Conservation (phyloP, 129 eudicot genomes). For the Lactuca sativa region DNA sequence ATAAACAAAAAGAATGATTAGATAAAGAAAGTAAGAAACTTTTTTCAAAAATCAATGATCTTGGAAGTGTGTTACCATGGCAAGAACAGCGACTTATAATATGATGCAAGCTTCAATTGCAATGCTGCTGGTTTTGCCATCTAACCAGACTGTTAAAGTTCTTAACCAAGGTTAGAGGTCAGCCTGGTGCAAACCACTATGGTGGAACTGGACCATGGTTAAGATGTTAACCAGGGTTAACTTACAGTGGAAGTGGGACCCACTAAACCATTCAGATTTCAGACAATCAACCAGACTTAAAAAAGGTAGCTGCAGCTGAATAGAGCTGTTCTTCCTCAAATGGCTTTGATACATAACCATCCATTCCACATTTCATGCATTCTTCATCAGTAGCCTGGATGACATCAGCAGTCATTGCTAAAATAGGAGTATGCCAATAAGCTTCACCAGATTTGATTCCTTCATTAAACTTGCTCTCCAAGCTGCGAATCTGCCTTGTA, state of each 20-base stretch:
- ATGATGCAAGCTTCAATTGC: slow-evolving; percentile 17
- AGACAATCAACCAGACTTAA: slow-evolving; percentile 52
- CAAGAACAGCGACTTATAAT: slow-evolving; percentile 4
- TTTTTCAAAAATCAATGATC: slow-evolving; percentile 6
- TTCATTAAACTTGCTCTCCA: slow-evolving; percentile 49
- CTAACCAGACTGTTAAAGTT: slow-evolving; percentile 3
- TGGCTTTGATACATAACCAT: slow-evolving; percentile 84
- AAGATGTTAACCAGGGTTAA: slow-evolving; percentile 1
- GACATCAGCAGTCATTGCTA: slow-evolving; percentile 98
- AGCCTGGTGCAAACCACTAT: slow-evolving; percentile 15
- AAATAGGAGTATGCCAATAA: slow-evolving; percentile 81
- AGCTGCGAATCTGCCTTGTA: slow-evolving; percentile 56
- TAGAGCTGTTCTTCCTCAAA: slow-evolving; percentile 78
- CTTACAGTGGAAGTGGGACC: background rate
- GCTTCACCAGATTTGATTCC: slow-evolving; percentile 42
- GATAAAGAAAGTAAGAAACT: slow-evolving; percentile 3
- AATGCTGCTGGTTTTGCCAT: slow-evolving; percentile 1
- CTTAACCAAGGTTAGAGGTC: slow-evolving; percentile 10
- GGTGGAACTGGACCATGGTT: slow-evolving; percentile 19
- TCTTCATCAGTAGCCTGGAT: slow-evolving; percentile 76
- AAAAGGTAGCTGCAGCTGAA: slow-evolving; percentile 70
- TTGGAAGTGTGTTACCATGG: slow-evolving; percentile 20
- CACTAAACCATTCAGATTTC: background rate
- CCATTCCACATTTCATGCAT: slow-evolving; percentile 89
- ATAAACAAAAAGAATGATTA: slow-evolving; percentile 13